These are phyloP conservation scores for Kwoniella bestiolae DNA, from an alignment of 768 basidiomycete species.

Conservation along the genomic window DNA sequence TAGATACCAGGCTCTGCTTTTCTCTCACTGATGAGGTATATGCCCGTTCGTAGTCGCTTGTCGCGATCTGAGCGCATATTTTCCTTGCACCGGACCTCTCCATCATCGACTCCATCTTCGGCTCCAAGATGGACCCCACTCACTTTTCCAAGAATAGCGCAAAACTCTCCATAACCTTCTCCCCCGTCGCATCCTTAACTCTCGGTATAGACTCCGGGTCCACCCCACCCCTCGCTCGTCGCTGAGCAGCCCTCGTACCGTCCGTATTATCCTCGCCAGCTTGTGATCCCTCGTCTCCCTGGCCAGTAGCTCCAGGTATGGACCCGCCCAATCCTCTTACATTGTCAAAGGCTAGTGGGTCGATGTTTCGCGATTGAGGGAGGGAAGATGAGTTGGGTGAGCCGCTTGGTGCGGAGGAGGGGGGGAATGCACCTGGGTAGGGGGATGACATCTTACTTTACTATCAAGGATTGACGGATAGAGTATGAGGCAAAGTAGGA, in stretches of 20 bases:
- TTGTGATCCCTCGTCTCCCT: conserved; percentile 21
- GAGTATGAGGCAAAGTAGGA: neutral
- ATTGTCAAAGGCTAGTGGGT: conserved; percentile 48
- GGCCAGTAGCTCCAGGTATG: conserved; percentile 11
- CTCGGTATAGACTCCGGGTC: conserved; percentile 70
- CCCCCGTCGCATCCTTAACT: conserved; percentile 92
- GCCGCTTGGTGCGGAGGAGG: conserved; percentile 32
- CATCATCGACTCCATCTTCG: too few relatives aligned
- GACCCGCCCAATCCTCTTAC: conserved; percentile 44
- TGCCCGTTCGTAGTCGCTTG: too few relatives aligned
- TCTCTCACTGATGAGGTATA: too few relatives aligned
- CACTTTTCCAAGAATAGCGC: conserved; percentile 90
- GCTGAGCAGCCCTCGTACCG: conserved; percentile 25
- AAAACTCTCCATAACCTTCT: conserved; percentile 90
- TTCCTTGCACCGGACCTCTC: too few relatives aligned
- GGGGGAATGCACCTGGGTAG: conserved; percentile 20
- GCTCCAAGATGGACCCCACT: conserved; percentile 15
- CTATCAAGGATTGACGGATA: neutral
- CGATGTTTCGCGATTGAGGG: conserved; percentile 39
- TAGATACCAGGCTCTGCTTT: too few relatives aligned
- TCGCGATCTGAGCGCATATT: too few relatives aligned
- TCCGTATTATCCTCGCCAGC: conserved; percentile 34
- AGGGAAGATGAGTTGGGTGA: conserved; percentile 40
- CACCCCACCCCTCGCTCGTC: conserved; percentile 22
- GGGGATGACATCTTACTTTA: conserved; percentile 37